Evolutionary conservation across 768 basidiomycete genomes (phyloP).

Genomic region (Termitomyces sp.): DNA sequence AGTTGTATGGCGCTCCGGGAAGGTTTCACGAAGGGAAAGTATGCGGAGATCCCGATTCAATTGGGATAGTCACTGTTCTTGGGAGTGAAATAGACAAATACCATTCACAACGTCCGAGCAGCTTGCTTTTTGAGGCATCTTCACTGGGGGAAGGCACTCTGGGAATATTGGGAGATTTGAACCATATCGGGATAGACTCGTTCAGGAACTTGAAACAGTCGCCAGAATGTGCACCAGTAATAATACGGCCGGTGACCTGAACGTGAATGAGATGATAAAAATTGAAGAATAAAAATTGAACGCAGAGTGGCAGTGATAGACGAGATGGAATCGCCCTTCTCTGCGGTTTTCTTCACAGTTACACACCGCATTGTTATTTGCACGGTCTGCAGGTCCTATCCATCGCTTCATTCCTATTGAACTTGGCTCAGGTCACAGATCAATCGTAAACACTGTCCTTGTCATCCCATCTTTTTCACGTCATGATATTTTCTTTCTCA

Average conservation of each 20-base stretch:
- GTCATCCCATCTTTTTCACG: no score
- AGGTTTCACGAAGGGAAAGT: constrained; percentile 45
- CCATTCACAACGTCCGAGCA: constrained; percentile 42
- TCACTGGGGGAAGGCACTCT: constrained; percentile 36
- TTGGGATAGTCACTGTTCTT: constrained; percentile 32
- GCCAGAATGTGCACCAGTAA: constrained; percentile 38
- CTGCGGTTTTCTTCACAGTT: constrained; percentile 38
- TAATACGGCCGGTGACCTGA: constrained; percentile 46
- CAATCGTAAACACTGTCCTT: no score
- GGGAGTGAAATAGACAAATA: constrained; percentile 42
- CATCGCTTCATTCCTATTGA: no score
- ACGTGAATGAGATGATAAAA: neutral
- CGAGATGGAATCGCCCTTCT: constrained; percentile 48
- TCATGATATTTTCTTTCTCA: constrained; percentile 50
- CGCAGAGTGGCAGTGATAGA: constrained; percentile 38
- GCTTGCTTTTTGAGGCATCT: constrained; percentile 33
- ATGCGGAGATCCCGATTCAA: constrained; percentile 29
- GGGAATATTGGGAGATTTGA: constrained; percentile 34
- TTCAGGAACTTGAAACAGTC: constrained; percentile 41
- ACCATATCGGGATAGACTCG: constrained; percentile 41
- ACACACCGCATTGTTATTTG: no score
- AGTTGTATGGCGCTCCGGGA: constrained; percentile 41
- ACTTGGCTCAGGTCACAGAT: no score
- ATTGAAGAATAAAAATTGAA: neutral
- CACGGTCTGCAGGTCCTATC: no score